Conservation (phyloP, 306 rosid genomes). For the Corylus americana region DNA sequence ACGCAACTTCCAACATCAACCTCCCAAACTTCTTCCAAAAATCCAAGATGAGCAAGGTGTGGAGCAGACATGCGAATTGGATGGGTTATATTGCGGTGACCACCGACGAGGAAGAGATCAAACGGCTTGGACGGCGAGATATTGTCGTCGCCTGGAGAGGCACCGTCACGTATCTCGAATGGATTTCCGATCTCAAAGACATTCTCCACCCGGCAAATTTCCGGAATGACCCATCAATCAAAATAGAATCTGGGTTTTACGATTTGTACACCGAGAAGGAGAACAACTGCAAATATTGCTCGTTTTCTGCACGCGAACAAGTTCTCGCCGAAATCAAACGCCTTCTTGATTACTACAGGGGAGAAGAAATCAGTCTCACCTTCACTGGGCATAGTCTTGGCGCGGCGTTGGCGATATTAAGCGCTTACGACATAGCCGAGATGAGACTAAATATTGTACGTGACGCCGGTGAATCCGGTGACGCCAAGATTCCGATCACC, state of each 20-base stretch:
- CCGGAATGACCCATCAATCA: slow-evolving; percentile 36
- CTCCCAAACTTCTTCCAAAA: slow-evolving; percentile 74
- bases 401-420: slow-evolving; percentile 48
- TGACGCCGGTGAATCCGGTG: neutral
- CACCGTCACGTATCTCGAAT: slow-evolving; percentile 69
- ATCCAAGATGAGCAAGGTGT: slow-evolving; percentile 42
- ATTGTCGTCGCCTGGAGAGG: slow-evolving; percentile 69
- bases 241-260: slow-evolving; percentile 64
- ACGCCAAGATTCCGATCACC: slow-evolving; percentile 34
- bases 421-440: slow-evolving; percentile 71
- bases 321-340: slow-evolving; percentile 52
- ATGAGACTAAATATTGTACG: slow-evolving; percentile 33
- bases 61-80: slow-evolving; percentile 82
- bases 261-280: slow-evolving; percentile 70
- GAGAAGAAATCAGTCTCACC: slow-evolving; percentile 58
- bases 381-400: slow-evolving; percentile 76
- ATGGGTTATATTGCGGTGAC: slow-evolving; percentile 66
- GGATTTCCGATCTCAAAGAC: slow-evolving; percentile 68
- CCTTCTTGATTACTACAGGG: slow-evolving; percentile 46
- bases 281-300: slow-evolving; percentile 42
- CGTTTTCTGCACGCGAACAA: slow-evolving; percentile 69
- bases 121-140: slow-evolving; percentile 62
- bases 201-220: slow-evolving; percentile 41
- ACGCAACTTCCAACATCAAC: slow-evolving; percentile 74
- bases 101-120: slow-evolving; percentile 33